A percentile compares a stretch with the other conserved stretches of the same genome.
These are phyloP conservation scores for Arbutus unedo DNA, from an alignment of 148 eudicot genomes.

Conservation along the genomic window DNA sequence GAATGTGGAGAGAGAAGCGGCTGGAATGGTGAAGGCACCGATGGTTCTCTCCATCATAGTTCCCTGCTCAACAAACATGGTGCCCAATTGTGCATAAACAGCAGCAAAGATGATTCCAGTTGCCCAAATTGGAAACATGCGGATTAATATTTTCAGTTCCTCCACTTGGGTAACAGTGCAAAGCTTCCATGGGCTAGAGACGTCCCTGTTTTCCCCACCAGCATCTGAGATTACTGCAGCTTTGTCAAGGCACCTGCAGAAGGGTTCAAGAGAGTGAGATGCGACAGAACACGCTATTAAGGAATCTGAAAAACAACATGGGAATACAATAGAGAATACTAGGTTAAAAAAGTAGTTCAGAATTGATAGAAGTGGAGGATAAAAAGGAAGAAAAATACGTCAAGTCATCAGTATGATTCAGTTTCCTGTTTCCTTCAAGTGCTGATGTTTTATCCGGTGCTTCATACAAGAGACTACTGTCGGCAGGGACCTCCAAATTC, in stretches of 20 bases:
- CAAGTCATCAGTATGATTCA: slow-evolving; percentile 41
- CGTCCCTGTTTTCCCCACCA: slow-evolving; percentile 18
- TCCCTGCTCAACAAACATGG: slow-evolving; percentile 47
- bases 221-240: slow-evolving; percentile 29
- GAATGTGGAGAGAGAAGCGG: slow-evolving; percentile 44
- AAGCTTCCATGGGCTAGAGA: slow-evolving; percentile 32
- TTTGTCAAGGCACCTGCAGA: slow-evolving; percentile 41
- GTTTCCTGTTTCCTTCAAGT: slow-evolving; percentile 41
- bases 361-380: neutral
- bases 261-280: neutral
- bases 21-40: slow-evolving; percentile 51
- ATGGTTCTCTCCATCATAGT: slow-evolving; percentile 37
- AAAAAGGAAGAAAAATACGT: slow-evolving; percentile 26
- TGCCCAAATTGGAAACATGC: slow-evolving; percentile 45
- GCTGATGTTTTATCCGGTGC: slow-evolving; percentile 36
- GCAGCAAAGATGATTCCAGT: slow-evolving; percentile 39
- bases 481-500: slow-evolving; percentile 30
- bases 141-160: slow-evolving; percentile 36
- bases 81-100: slow-evolving; percentile 42
- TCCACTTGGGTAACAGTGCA: slow-evolving; percentile 43
- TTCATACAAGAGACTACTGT: slow-evolving; percentile 35
- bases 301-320: neutral
- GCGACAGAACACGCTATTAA: neutral
- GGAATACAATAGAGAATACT: neutral
- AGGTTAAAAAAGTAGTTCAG: neutral